Evolutionary conservation across 2,329 filamentous ascomycete genomes (phyloP), one percentile per base, ranked within the genome.

Genomic region (Sclerotinia borealis): DNA sequence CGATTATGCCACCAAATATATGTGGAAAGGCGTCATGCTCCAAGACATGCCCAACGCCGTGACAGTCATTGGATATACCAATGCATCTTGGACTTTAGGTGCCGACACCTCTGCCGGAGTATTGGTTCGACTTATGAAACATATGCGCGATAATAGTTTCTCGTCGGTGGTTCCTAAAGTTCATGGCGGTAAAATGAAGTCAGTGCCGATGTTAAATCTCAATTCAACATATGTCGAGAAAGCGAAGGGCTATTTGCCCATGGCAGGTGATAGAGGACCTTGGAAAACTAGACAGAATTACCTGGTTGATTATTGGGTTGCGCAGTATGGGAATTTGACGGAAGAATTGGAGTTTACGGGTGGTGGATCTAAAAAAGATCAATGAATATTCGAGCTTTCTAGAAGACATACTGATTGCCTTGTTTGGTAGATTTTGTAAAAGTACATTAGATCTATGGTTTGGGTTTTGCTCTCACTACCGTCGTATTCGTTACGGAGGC

Each of bases 21-120:
- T 83, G 15, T 91, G 87, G 87, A 84, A 84, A 69, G 82, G 82
- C 6, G 76, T 80, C 62, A 88, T 91, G 86, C 73, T 91, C 1
- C 82, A 89, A 67, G 85, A 83, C 54, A 72, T 90, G 1, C 88
- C 88, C 7, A 91, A 91, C 70, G 75, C 83, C 1, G 79, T 80
- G 1, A 79, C 85, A 59, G 77, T 88, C 41, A 78, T 87, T 49
- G 88, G 88, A 10, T 91, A 90, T 72, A 82, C 84, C 25, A 84
- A 87, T 52, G 81, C 83, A 0, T 83, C 82, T 0, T 91, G 87
- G 87, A 91, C 88, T 0, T 80, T 88, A 0, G 87, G 87, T 3
- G 82, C 84, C 0, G 86, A 88, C 59, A 59, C 65, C 2, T 71
- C 72, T 13, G 69, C 72, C 1, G 36, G 52, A 17, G 54, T 70